Evolutionary conservation across 306 rosid genomes (phyloP), one percentile per base, ranked within the genome.

Genomic region (Erythrophleum fordii): DNA sequence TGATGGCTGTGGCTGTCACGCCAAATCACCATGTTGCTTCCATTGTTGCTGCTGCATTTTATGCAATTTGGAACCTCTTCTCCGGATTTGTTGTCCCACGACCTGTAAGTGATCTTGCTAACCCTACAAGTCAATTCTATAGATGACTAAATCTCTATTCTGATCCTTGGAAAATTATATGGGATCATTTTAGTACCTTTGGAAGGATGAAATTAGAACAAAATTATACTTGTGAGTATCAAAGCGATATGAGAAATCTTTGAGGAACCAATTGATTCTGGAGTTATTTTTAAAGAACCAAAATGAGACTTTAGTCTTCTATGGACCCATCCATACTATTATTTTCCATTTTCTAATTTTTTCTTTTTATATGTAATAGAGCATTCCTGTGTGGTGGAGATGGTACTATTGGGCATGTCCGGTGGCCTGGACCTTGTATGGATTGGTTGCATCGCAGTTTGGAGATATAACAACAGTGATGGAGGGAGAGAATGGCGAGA

Each of bases 361-460:
- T 65, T 1, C 10, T 23, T 22, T 11, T 0, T 44, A 5, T 12
- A 0, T 6, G 16, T 42, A 4, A 69, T 49, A 44, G 79, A 84
- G 86, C 65, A 87, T 89, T 58, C 95, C 93, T 5, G 65, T 87
- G 31, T 91, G 95, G 95, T 91, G 95, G 95, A 82, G 83, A 70
- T 91, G 95, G 95, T 91, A 89, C 62, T 87, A 83, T 14, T 89
- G 95, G 92, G 62, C 59, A 25, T 84, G 89, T 45, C 95, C 92
- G 0, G 73, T 86, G 16, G 81, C 90, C 1, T 89, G 95, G 95
- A 89, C 84, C 2, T 65, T 88, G 60, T 88, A 90, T 72, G 94
- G 94, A 76, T 23, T 90, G 77, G 77, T 86, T 11, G 86, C 80
- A 58, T 87, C 95, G 44, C 93, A 91, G 46, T 91, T 68, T 46